A percentile compares a stretch with the other conserved stretches of the same genome.
Evolutionary conservation across 495 filamentous ascomycete genomes (phyloP).

Genomic region (Penicillium cinerascens): DNA sequence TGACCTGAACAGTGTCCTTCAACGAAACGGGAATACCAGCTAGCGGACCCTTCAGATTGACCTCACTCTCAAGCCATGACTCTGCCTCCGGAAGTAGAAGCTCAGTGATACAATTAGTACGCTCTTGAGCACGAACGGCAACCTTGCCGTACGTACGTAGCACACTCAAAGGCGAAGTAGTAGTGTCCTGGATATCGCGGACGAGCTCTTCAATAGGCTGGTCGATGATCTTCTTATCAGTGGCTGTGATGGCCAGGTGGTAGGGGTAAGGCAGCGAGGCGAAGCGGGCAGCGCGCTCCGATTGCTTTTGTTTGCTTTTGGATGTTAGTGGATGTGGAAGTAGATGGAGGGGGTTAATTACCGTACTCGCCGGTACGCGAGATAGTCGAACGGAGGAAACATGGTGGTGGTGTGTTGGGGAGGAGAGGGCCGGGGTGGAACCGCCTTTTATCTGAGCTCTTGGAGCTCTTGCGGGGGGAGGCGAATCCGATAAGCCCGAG

Average conservation of each 20-base stretch:
- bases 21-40: constrained; percentile 87
- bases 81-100: constrained; percentile 79
- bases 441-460: constrained; percentile 31
- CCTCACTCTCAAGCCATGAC: constrained; percentile 62
- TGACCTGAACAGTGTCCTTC: constrained; percentile 84
- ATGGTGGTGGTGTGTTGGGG: constrained; percentile 28
- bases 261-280: constrained; percentile 62
- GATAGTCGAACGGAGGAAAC: constrained; percentile 58
- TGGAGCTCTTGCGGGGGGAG: constrained; percentile 16
- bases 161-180: constrained; percentile 65
- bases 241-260: constrained; percentile 54
- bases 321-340: neutral
- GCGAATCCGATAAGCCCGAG: constrained; percentile 16
- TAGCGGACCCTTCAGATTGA: constrained; percentile 78
- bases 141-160: constrained; percentile 89
- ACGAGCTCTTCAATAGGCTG: constrained; percentile 77
- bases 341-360: constrained; percentile 21
- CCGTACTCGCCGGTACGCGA: constrained; percentile 54
- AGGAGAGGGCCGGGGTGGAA: neutral
- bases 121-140: constrained; percentile 76
- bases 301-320: constrained; percentile 72
- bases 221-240: constrained; percentile 63
- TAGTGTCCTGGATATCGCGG: constrained; percentile 65
- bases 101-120: constrained; percentile 92
- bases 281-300: constrained; percentile 67